Base-by-base conservation (phyloP, 129 eudicot species). In the Ambrosia artemisiifolia region DNA sequence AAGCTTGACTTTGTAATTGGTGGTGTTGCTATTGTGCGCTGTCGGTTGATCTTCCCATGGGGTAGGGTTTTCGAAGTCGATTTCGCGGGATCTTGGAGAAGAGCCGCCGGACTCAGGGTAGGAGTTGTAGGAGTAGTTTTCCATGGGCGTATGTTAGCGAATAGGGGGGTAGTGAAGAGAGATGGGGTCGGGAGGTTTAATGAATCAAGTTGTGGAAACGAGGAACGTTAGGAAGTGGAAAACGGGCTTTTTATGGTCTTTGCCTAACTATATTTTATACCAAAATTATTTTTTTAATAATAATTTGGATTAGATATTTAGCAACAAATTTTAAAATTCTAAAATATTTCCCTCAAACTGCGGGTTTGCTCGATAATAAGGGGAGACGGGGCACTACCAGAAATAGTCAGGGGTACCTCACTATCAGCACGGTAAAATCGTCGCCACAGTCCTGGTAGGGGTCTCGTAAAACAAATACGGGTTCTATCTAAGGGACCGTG, bases 51-150 rank as follows among this genome's bases (percentile, higher is more conserved):
- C 98, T 69, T 88, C 95, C 88, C 92, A 93, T 59, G 98, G 88
- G 4, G 90, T 75, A 6, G 96, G 93, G 57, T 89, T 89, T 14
- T 93, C 98, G 79, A 89, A 93, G 19, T 93, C 98, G 72, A 89
- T 85, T 71, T 93, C 98, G 10, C 98, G 88, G 3, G 98, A 93
- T 10, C 95, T 87, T 1, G 98, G 98, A 0, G 98, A 93, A 5
- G 98, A 93, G 62, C 80, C 92, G 40, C 98, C 98, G 80, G 98
- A 93, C 65, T 87, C 98, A 1, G 98, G 90, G 79, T 93, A 88
- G 32, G 98, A 85, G 40, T 73, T 79, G 85, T 88, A 91, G 2
- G 95, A 61, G 81, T 81, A 89, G 76, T 92, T 92, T 67, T 88
- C 97, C 97, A 91, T 87, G 34, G 76, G 51, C 70, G 67, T 30